Percentiles rank a stretch among this genome's conserved stretches.
Evolutionary conservation across 2,329 filamentous ascomycete species (phyloP).

Genomic region (Fusarium hostae): DNA sequence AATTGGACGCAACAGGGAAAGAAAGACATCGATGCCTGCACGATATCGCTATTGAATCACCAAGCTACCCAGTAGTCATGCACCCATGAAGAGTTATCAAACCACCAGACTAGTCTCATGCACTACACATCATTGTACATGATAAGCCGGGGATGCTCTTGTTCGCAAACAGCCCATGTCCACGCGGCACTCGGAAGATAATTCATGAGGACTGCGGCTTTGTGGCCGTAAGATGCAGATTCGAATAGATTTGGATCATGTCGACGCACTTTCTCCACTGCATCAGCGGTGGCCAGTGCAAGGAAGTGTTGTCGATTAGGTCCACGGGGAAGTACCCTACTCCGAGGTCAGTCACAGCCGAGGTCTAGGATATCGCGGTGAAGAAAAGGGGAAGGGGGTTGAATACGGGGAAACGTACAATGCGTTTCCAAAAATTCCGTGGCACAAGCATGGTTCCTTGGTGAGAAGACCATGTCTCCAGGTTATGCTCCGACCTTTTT

Average conservation of each 20-base stretch:
- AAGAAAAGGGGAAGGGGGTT: slow-evolving; percentile 56
- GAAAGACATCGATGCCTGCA: slow-evolving; percentile 9
- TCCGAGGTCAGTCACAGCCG: slow-evolving; percentile 34
- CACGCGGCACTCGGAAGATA: slow-evolving; percentile 53
- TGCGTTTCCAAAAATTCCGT: slow-evolving; percentile 73
- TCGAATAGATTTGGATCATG: slow-evolving; percentile 50
- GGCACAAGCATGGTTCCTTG: slow-evolving; percentile 73
- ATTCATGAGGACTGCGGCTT: slow-evolving; percentile 48
- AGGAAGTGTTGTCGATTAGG: slow-evolving; percentile 64
- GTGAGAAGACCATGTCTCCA: slow-evolving; percentile 68
- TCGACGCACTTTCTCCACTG: slow-evolving; percentile 59
- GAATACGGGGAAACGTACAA: slow-evolving; percentile 57
- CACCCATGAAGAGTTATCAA: slow-evolving; percentile 1
- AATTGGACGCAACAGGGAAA: slow-evolving; percentile 4
- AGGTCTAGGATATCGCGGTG: slow-evolving; percentile 19
- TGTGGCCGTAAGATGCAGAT: slow-evolving; percentile 52
- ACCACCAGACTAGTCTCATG: slow-evolving; percentile 17
- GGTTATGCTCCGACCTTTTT: slow-evolving; percentile 62
- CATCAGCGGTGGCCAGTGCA: slow-evolving; percentile 65
- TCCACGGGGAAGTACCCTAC: slow-evolving; percentile 48
- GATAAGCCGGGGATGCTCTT: slow-evolving; percentile 50
- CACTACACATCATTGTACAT: slow-evolving; percentile 52
- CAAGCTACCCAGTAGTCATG: not conserved
- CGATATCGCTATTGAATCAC: slow-evolving; percentile 16
- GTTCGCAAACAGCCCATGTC: slow-evolving; percentile 51